Conservation (phyloP, 208 protist genomes). For the Acanthamoeba culbertsoni region DNA sequence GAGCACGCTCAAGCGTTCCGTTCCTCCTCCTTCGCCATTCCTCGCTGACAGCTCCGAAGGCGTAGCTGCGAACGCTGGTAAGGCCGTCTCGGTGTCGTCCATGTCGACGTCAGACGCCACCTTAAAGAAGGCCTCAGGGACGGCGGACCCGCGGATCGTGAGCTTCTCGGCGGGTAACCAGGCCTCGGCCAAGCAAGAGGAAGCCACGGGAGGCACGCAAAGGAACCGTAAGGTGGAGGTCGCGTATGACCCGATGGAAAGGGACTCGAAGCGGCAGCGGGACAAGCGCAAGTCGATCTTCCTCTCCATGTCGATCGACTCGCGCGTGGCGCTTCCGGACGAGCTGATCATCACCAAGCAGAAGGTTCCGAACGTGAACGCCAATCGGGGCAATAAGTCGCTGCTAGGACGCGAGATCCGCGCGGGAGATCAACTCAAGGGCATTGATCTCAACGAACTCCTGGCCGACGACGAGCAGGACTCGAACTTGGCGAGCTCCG, state of each 20-base stretch:
- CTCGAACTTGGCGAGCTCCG: neutral
- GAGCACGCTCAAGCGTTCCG: neutral
- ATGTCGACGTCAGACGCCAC: too few relatives aligned
- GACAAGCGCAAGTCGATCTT: slow-evolving; percentile 38
- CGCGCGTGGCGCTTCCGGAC: neutral
- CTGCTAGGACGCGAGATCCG: neutral
- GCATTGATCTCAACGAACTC: neutral
- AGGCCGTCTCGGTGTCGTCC: too few relatives aligned
- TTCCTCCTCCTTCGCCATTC: neutral
- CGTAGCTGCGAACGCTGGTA: too few relatives aligned
- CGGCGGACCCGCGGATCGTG: too few relatives aligned
- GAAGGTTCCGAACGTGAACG: neutral
- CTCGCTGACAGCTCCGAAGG: too few relatives aligned
- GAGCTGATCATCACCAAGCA: slow-evolving; percentile 25
- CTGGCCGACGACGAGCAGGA: neutral
- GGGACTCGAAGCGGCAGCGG: neutral
- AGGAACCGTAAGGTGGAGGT: neutral
- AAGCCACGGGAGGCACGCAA: neutral
- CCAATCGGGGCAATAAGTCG: neutral
- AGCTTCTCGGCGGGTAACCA: too few relatives aligned
- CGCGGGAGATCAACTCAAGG: neutral
- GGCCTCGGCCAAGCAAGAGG: neutral
- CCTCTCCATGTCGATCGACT: slow-evolving; percentile 27
- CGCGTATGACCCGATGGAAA: neutral
- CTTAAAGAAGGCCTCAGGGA: too few relatives aligned